These are phyloP conservation scores for Bryoerythrophyllum caledonicum DNA, from an alignment of 225 moss, liverwort and hornwort genomes.

Conservation along the genomic window DNA sequence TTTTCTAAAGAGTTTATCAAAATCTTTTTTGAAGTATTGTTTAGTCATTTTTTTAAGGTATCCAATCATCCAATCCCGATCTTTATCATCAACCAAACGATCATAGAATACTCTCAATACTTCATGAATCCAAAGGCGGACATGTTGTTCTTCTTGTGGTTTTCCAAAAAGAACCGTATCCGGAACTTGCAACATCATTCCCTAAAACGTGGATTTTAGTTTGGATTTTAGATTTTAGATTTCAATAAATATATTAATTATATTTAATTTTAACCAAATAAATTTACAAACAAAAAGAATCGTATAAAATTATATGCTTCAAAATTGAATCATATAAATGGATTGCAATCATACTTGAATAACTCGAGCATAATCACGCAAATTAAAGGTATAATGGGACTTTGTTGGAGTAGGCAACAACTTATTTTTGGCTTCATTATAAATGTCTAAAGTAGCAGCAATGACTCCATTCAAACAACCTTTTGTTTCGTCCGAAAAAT, in stretches of 20 bases:
- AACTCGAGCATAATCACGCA: conserved; percentile 91
- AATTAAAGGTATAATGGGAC: conserved; percentile 90
- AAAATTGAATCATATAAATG: neutral
- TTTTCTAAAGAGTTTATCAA: conserved; percentile 63
- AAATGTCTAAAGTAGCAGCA: conserved; percentile 75
- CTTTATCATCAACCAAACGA: conserved; percentile 76
- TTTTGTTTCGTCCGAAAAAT: conserved; percentile 49
- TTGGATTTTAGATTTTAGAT: neutral
- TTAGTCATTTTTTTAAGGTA: conserved; percentile 44
- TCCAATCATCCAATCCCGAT: conserved; percentile 78
- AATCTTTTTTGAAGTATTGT: conserved; percentile 66
- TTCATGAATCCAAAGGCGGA: conserved; percentile 85
- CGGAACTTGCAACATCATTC: conserved; percentile 88
- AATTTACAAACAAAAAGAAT: too few species aligned
- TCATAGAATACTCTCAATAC: conserved; percentile 88
- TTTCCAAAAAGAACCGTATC: conserved; percentile 58
- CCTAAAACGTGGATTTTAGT: conserved; percentile 31
- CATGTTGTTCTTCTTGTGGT: conserved; percentile 63
- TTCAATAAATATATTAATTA: neutral
- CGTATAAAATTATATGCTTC: fast-evolving
- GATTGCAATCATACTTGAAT: conserved; percentile 53
- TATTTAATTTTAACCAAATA: neutral
- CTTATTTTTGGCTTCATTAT: conserved; percentile 67
- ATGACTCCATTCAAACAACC: conserved; percentile 55
- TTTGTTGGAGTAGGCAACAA: conserved; percentile 88